phyloP scores from a whole-genome alignment of 2,329 filamentous ascomycete genomes.

The Albophoma yamanashiensis region DNA sequence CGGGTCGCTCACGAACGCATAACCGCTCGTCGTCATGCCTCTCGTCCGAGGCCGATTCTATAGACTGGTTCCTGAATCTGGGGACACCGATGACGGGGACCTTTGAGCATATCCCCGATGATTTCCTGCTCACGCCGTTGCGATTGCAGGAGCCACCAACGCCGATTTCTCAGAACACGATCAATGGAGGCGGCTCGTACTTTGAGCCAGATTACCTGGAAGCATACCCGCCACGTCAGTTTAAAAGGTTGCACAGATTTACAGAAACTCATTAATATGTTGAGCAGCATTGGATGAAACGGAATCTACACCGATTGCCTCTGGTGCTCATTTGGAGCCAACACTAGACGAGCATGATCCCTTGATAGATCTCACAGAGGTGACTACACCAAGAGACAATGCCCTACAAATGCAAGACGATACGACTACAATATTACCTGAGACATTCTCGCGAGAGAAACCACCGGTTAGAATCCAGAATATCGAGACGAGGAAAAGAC shows the following conservation, averaged over 20 bases:
- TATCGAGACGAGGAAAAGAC: neutral
- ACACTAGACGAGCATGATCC: neutral
- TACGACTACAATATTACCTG: neutral
- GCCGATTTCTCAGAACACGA: neutral
- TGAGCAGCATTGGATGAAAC: neutral
- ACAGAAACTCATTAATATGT: neutral
- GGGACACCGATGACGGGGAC: neutral
- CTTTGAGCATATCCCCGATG: neutral
- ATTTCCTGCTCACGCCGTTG: neutral
- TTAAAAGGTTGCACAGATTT: neutral
- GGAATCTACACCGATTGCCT: neutral
- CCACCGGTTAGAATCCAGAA: neutral
- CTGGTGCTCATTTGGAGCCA: neutral
- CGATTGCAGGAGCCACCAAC: neutral
- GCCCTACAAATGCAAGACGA: neutral
- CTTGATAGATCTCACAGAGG: neutral
- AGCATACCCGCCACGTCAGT: neutral
- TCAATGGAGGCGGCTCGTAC: neutral
- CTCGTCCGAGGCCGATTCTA: neutral
- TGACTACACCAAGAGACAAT: neutral
- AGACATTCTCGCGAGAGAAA: neutral
- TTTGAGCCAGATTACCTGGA: neutral
- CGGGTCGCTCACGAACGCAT: neutral
- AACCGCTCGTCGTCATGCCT: neutral
- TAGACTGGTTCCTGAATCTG: neutral